phyloP scores from a whole-genome alignment of 306 rosid species.

The Cercis canadensis region DNA sequence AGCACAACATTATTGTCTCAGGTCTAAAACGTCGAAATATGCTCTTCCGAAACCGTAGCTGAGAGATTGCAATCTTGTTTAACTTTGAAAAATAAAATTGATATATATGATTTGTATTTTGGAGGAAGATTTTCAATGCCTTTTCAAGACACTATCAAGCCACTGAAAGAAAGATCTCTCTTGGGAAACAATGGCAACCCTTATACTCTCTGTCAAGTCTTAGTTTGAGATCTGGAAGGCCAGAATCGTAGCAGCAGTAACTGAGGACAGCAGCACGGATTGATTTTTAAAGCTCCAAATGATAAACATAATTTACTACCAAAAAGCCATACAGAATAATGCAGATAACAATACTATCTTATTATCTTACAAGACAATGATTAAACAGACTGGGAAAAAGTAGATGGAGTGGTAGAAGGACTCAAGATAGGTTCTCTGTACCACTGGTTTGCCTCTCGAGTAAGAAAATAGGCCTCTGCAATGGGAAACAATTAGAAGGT shows the following conservation, averaged over 20 bases:
- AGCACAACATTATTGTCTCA: no score
- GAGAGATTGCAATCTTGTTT: neutral
- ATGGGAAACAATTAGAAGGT: slow-evolving; percentile 25
- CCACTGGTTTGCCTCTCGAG: slow-evolving; percentile 78
- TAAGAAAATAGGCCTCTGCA: slow-evolving; percentile 93
- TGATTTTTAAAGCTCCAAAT: slow-evolving; percentile 4
- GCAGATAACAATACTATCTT: slow-evolving; percentile 15
- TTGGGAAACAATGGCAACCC: neutral
- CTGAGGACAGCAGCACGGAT: slow-evolving; percentile 12
- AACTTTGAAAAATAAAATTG: neutral
- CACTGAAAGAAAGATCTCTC: no score
- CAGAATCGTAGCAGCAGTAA: neutral
- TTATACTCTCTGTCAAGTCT: neutral
- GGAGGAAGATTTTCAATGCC: neutral
- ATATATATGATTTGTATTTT: neutral
- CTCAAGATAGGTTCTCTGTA: slow-evolving; percentile 78
- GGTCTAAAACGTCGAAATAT: no score
- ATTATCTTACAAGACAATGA: slow-evolving; percentile 19
- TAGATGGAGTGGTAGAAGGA: slow-evolving; percentile 43
- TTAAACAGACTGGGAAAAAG: slow-evolving; percentile 45
- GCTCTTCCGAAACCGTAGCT: neutral
- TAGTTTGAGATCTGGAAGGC: neutral
- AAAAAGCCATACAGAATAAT: neutral
- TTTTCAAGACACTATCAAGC: neutral
- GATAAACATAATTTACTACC: neutral